Conservation (phyloP, 208 protist genomes). For the Leishmania amazonensis region DNA sequence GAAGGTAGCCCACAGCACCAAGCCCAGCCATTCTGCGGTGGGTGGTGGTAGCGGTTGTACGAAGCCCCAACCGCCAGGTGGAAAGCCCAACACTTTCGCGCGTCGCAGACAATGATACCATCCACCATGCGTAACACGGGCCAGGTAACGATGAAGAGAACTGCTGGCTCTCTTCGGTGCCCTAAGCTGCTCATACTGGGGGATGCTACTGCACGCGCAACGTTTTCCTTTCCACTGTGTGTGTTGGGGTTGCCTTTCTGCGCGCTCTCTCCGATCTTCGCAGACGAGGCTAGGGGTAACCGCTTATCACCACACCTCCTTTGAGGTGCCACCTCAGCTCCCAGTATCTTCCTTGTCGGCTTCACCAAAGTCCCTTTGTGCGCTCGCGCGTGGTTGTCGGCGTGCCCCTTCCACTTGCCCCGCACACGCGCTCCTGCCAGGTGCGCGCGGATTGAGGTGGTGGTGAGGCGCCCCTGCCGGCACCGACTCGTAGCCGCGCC, state of each 20-base stretch:
- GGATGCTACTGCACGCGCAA: not conserved
- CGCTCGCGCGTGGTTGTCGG: not conserved
- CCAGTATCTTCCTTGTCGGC: not conserved
- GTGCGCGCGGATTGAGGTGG: not conserved
- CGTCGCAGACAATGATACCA: slow-evolving; percentile 6
- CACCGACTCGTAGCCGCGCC: not conserved
- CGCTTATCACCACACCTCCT: not conserved
- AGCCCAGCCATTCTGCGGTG: not conserved
- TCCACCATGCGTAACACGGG: not conserved
- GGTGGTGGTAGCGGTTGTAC: not conserved
- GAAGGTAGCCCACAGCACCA: not conserved
- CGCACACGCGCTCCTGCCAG: not conserved
- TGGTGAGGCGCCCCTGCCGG: not conserved
- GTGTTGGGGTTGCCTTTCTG: not conserved
- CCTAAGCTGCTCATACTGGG: not conserved
- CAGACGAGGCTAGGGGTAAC: not conserved
- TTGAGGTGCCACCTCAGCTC: not conserved
- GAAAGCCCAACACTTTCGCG: slow-evolving; percentile 19
- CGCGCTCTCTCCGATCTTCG: not conserved
- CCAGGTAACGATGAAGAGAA: not conserved
- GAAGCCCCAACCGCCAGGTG: slow-evolving; percentile 21
- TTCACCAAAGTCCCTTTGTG: not conserved
- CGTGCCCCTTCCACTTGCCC: not conserved
- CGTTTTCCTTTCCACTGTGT: not conserved
- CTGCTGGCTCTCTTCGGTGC: not conserved